Conservation (phyloP, 768 basidiomycete genomes). For the Sutorius australiensis region DNA sequence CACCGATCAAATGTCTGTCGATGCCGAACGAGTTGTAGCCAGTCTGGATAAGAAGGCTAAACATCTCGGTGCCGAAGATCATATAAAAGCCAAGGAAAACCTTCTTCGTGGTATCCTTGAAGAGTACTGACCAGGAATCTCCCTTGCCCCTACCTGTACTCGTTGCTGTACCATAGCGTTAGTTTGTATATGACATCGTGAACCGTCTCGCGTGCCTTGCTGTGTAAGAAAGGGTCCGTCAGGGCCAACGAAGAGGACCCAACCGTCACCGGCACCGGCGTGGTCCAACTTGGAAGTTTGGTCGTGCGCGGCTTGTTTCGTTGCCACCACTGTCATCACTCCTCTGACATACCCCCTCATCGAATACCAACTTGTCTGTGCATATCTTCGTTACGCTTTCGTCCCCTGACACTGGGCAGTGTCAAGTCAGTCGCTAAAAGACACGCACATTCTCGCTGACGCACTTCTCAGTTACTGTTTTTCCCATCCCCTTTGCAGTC, state of each 20-base stretch:
- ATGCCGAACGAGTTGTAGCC: conserved; percentile 50
- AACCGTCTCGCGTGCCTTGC: neutral
- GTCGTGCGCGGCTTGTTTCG: conserved; percentile 5
- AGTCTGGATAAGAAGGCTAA: conserved; percentile 54
- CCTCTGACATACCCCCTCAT: conserved; percentile 2
- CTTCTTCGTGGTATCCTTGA: conserved; percentile 34
- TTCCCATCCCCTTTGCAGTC: conserved; percentile 2
- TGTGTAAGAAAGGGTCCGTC: conserved; percentile 24
- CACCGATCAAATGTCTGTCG: conserved; percentile 45
- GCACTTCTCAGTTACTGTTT: neutral
- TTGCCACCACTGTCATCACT: conserved; percentile 8
- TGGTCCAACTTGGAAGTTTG: conserved; percentile 1
- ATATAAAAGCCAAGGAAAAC: conserved; percentile 33
- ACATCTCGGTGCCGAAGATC: conserved; percentile 31
- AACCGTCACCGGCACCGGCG: neutral
- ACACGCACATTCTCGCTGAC: neutral
- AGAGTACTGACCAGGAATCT: conserved; percentile 22
- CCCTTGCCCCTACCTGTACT: neutral
- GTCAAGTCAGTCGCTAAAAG: conserved; percentile 6
- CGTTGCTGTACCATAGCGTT: conserved; percentile 7
- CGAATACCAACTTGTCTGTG: neutral
- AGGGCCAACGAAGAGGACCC: neutral
- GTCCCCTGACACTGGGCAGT: neutral
- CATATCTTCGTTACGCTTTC: neutral
- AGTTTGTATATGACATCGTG: neutral